Evolutionary conservation across 1,139 yeast genomes (phyloP).

Genomic region (Candida neerlandica): DNA sequence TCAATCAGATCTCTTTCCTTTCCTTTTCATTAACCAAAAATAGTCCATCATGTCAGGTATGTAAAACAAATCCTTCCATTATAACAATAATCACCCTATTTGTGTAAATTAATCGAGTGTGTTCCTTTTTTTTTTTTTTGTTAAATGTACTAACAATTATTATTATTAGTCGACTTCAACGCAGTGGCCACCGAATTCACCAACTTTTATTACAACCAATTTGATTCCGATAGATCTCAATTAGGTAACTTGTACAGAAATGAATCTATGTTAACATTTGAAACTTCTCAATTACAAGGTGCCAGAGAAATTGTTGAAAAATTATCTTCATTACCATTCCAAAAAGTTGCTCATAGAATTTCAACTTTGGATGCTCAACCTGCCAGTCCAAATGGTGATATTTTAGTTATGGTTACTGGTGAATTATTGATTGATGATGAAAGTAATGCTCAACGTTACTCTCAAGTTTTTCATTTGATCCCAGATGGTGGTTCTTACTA

Average conservation of each 20-base stretch:
- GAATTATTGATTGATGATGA: constrained; percentile 92
- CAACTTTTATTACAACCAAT: constrained; percentile 92
- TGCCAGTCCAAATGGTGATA: constrained; percentile 91
- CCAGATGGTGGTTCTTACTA: constrained; percentile 91
- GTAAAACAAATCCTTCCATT: constrained; percentile 6
- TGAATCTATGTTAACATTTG: constrained; percentile 96
- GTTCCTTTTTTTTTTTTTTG: not conserved
- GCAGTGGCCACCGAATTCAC: constrained; percentile 82
- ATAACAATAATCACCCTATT: not conserved
- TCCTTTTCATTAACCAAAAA: not conserved
- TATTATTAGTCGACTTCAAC: constrained; percentile 61
- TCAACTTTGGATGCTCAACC: constrained; percentile 98
- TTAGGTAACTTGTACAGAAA: constrained; percentile 95
- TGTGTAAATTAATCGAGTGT: too few relatives aligned
- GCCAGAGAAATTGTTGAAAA: constrained; percentile 91
- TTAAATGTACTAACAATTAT: constrained; percentile 17
- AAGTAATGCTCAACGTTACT: constrained; percentile 91
- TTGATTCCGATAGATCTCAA: constrained; percentile 89
- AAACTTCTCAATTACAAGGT: constrained; percentile 93
- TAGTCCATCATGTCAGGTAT: constrained; percentile 18
- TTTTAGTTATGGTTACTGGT: constrained; percentile 97
- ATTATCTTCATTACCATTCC: constrained; percentile 83
- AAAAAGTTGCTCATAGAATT: constrained; percentile 88
- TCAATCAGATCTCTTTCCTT: not conserved
- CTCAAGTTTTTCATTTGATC: constrained; percentile 95